Evolutionary conservation across 768 basidiomycete genomes (phyloP).

Genomic region (Psilocybe cyanescens): DNA sequence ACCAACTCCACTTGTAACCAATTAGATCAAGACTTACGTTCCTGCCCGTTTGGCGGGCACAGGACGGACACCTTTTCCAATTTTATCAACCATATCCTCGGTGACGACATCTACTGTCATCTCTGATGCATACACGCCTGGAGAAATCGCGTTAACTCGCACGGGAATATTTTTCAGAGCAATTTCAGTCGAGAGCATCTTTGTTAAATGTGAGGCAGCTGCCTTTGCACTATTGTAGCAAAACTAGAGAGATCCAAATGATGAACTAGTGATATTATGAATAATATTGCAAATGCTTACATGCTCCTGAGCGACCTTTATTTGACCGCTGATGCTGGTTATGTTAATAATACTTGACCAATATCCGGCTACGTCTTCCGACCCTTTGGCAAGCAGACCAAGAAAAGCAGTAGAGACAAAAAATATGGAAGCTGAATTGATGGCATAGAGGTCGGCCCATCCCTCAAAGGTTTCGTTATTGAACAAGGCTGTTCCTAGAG

Average conservation of each 20-base stretch:
- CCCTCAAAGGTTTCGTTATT: slow-evolving; percentile 63
- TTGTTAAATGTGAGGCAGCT: slow-evolving; percentile 76
- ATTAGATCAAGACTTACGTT: slow-evolving; percentile 50
- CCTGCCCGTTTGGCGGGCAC: slow-evolving; percentile 69
- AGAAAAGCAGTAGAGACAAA: slow-evolving; percentile 80
- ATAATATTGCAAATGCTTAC: slow-evolving; percentile 42
- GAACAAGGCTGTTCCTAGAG: slow-evolving; percentile 72
- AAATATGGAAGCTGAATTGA: slow-evolving; percentile 79
- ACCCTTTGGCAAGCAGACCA: slow-evolving; percentile 74
- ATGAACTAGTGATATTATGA: neutral
- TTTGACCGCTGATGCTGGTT: slow-evolving; percentile 75
- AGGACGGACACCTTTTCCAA: slow-evolving; percentile 63
- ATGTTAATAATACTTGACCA: slow-evolving; percentile 76
- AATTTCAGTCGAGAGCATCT: slow-evolving; percentile 76
- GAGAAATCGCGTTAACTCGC: slow-evolving; percentile 76
- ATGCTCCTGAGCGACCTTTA: slow-evolving; percentile 75
- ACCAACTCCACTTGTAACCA: neutral
- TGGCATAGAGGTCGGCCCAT: slow-evolving; percentile 64
- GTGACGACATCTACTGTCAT: slow-evolving; percentile 64
- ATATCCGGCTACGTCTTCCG: slow-evolving; percentile 57
- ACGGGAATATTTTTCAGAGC: slow-evolving; percentile 69
- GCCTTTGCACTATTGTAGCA: slow-evolving; percentile 84
- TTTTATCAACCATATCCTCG: slow-evolving; percentile 49
- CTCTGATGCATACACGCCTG: slow-evolving; percentile 77
- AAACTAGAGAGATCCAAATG: slow-evolving; percentile 53